Conservation (phyloP, 2,329 filamentous ascomycete genomes). For the Pseudogymnoascus sp. region DNA sequence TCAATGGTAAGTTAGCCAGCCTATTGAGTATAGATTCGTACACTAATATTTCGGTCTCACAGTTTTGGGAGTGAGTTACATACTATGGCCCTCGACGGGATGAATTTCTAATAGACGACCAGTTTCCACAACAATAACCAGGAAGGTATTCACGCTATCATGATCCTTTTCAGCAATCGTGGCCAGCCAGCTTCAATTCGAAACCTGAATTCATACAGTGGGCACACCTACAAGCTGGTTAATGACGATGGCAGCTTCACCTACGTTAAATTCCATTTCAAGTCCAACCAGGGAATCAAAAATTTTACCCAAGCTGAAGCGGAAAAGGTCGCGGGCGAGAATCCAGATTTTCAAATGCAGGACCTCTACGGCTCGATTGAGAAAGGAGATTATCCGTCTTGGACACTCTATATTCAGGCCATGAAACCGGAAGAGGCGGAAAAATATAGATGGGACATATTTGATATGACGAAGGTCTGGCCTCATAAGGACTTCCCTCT, state of each 20-base stretch:
- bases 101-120: background rate
- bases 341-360: constrained; percentile 42
- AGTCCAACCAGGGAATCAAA: constrained; percentile 43
- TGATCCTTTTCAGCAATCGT: constrained; percentile 49
- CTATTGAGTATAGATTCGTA: background rate
- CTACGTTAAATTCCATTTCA: constrained; percentile 45
- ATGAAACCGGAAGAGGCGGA: constrained; percentile 41
- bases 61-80: constrained; percentile 17
- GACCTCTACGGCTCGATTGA: constrained; percentile 47
- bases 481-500: constrained; percentile 41
- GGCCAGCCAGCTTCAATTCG: constrained; percentile 47
- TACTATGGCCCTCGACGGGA: background rate
- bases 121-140: constrained; percentile 32
- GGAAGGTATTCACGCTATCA: constrained; percentile 47
- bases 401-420: constrained; percentile 45
- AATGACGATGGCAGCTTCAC: constrained; percentile 45
- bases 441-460: constrained; percentile 37
- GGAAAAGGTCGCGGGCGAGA: constrained; percentile 27
- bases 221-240: constrained; percentile 47
- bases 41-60: no score
- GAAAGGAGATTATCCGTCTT: constrained; percentile 43
- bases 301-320: constrained; percentile 42
- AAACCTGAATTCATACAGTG: constrained; percentile 46
- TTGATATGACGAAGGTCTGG: constrained; percentile 47
- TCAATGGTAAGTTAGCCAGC: constrained; percentile 27